Conservation (phyloP, 257 asterid species). For the Vinca minor region DNA sequence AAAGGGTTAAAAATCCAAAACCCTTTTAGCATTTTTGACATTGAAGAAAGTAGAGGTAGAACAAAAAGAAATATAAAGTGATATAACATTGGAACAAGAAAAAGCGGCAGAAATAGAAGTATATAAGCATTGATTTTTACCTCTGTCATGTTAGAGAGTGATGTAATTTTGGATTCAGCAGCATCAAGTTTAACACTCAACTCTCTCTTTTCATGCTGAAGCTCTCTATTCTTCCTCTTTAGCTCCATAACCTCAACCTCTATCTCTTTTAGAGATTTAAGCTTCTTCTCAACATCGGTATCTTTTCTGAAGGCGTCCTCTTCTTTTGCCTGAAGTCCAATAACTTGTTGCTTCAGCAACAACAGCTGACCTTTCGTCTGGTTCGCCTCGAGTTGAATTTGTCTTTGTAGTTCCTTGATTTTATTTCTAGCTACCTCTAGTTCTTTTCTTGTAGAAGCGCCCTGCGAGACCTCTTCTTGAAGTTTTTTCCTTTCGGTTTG, state of each 20-base stretch:
- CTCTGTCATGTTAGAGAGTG: slow-evolving; percentile 82
- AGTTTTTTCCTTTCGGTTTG: slow-evolving; percentile 89
- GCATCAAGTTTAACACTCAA: slow-evolving; percentile 61
- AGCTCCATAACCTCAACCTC: slow-evolving; percentile 89
- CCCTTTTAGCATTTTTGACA: background rate
- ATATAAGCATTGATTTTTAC: slow-evolving; percentile 22
- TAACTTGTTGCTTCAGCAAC: slow-evolving; percentile 80
- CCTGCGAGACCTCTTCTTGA: slow-evolving; percentile 72
- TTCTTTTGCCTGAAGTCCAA: slow-evolving; percentile 78
- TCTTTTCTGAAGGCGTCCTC: slow-evolving; percentile 53
- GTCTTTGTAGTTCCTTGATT: slow-evolving; percentile 71
- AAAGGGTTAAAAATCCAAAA: no score
- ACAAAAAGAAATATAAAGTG: background rate
- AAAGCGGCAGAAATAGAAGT: background rate
- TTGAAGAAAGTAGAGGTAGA: background rate
- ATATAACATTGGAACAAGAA: background rate
- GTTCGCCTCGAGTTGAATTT: slow-evolving; percentile 84
- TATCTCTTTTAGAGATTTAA: slow-evolving; percentile 59
- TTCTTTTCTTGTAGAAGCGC: slow-evolving; percentile 53
- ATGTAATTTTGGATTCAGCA: slow-evolving; percentile 52
- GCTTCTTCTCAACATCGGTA: slow-evolving; percentile 68
- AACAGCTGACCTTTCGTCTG: slow-evolving; percentile 86
- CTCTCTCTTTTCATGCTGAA: slow-evolving; percentile 89
- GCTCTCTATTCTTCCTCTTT: slow-evolving; percentile 85
- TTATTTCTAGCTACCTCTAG: slow-evolving; percentile 67